Conservation (phyloP, 2,329 filamentous ascomycete species). For the Aspergillus thermomutatus region DNA sequence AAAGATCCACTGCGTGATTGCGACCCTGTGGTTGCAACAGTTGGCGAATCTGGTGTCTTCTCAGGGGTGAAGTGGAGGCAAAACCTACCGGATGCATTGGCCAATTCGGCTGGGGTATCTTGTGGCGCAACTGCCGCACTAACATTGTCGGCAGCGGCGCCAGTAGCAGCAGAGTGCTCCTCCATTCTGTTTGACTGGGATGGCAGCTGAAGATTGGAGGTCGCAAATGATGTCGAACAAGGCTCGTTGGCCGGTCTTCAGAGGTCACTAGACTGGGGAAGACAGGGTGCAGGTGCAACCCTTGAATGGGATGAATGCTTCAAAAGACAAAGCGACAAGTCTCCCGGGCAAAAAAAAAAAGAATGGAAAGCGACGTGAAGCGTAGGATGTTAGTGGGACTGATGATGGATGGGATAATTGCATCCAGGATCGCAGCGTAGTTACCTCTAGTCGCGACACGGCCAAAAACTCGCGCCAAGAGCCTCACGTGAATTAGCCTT, state of each 20-base stretch:
- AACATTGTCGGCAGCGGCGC: slow-evolving; percentile 27
- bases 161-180: slow-evolving; percentile 27
- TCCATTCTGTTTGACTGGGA: slow-evolving; percentile 33
- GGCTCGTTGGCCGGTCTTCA: slow-evolving; percentile 28
- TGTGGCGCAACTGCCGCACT: slow-evolving; percentile 25
- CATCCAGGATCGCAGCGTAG: slow-evolving; percentile 20
- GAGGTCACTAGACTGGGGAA: slow-evolving; percentile 6
- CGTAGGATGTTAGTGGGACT: slow-evolving; percentile 1
- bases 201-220: slow-evolving; percentile 21
- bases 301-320: not conserved
- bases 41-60: slow-evolving; percentile 9
- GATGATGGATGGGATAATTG: slow-evolving; percentile 21
- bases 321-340: slow-evolving; percentile 2
- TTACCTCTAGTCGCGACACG: slow-evolving; percentile 28
- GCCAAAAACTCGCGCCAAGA: slow-evolving; percentile 38
- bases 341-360: not conserved
- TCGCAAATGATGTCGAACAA: slow-evolving; percentile 30
- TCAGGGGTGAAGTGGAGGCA: slow-evolving; percentile 8
- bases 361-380: slow-evolving; percentile 5
- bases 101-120: slow-evolving; percentile 26
- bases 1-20: slow-evolving; percentile 33
- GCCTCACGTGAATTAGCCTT: slow-evolving; percentile 13
- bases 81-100: slow-evolving; percentile 32
- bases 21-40: slow-evolving; percentile 25
- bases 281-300: slow-evolving; percentile 10